Conservation (phyloP, 331 rosid genomes). For the Arachis monticola region DNA sequence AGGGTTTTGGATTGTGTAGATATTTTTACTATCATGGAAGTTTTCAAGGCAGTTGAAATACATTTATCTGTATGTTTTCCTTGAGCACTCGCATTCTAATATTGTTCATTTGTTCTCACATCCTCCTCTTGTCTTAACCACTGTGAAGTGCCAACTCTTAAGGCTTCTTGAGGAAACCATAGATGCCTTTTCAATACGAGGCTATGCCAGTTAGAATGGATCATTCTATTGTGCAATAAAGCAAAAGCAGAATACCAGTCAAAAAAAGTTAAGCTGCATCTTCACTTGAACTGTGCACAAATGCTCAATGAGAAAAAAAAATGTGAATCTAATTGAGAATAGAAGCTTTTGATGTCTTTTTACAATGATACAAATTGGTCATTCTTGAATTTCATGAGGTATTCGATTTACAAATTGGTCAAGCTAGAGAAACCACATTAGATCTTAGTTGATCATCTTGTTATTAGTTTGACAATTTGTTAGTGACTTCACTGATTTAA, state of each 20-base stretch:
- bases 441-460: not conserved
- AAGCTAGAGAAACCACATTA: not conserved
- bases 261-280: not conserved
- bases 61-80: constrained; percentile 1
- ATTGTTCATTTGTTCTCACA: not conserved
- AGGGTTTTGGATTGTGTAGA: constrained; percentile 31
- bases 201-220: not conserved
- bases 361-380: not conserved
- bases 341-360: not conserved
- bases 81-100: not conserved
- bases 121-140: constrained; percentile 4
- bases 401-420: not conserved
- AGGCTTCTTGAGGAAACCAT: not conserved
- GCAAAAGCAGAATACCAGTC: not conserved
- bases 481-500: not conserved
- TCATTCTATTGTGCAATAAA: not conserved
- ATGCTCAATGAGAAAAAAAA: not conserved
- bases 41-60: no score
- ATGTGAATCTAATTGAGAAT: not conserved
- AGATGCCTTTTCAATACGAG: not conserved
- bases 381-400: not conserved
- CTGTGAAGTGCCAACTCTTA: not conserved
- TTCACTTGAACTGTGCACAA: not conserved
- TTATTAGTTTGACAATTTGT: not conserved
- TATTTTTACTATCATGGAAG: constrained; percentile 14